Evolutionary conservation across 352 stramenopile genomes (phyloP).

Genomic region (Elongisporangium prolatum): DNA sequence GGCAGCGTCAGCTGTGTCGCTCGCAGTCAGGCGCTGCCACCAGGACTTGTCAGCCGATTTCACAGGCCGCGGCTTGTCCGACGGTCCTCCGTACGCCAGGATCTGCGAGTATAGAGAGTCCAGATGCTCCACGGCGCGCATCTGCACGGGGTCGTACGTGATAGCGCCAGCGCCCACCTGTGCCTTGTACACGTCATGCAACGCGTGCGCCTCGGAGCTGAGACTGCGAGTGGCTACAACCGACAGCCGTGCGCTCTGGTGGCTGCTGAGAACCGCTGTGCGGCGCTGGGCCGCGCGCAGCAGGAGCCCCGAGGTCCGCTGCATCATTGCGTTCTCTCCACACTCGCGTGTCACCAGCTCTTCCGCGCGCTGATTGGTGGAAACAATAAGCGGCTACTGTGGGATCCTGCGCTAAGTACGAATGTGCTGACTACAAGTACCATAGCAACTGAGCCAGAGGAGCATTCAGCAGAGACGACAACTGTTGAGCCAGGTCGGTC

Average conservation of each 20-base stretch:
- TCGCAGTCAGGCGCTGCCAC: conserved; percentile 54
- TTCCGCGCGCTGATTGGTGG: not conserved
- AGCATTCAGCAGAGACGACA: too few species aligned
- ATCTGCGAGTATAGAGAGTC: conserved; percentile 57
- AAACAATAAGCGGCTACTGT: not conserved
- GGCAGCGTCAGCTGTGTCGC: conserved; percentile 5
- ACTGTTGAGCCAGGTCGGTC: too few species aligned
- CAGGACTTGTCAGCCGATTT: conserved; percentile 24
- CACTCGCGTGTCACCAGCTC: not conserved
- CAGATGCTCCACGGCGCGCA: conserved; percentile 59
- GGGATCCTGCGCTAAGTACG: not conserved
- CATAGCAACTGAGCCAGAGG: too few species aligned
- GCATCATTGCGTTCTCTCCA: not conserved
- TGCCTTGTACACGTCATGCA: conserved; percentile 58
- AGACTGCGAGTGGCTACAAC: not conserved
- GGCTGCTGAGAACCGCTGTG: not conserved
- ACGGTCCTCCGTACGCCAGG: conserved; percentile 44
- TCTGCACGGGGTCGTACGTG: conserved; percentile 68
- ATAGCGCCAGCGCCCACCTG: conserved; percentile 43
- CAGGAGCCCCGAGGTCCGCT: not conserved
- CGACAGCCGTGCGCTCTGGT: conserved; percentile 2
- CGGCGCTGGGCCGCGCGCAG: not conserved
- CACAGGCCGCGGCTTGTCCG: conserved; percentile 1
- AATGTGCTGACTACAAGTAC: not conserved
- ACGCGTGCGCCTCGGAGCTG: conserved; percentile 7